These are phyloP conservation scores for Pythium apleroticum DNA, from an alignment of 352 stramenopile species.

Conservation along the genomic window DNA sequence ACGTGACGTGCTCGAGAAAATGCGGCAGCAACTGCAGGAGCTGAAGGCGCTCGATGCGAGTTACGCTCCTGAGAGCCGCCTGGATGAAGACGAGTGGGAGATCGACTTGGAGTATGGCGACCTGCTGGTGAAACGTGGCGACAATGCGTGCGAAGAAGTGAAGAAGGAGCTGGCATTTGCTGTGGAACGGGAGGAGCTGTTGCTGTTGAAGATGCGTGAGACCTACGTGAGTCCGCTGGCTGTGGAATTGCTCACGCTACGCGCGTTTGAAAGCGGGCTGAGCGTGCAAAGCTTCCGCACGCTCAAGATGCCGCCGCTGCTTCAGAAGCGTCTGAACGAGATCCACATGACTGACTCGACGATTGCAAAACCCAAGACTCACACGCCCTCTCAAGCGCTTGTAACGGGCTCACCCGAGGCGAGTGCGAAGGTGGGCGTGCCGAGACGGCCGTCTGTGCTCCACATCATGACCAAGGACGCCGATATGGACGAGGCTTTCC, in stretches of 20 bases:
- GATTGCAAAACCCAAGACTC: conserved; percentile 14
- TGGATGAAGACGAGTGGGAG: conserved; percentile 80
- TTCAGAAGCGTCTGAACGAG: conserved; percentile 72
- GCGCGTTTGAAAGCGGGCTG: conserved; percentile 61
- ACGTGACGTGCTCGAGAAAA: conserved; percentile 74
- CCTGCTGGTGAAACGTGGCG: conserved; percentile 56
- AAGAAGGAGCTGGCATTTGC: conserved; percentile 80
- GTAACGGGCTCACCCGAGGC: background rate
- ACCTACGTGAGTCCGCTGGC: conserved; percentile 70
- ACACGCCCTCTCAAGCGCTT: conserved; percentile 4
- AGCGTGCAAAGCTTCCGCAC: conserved; percentile 81
- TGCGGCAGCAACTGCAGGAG: conserved; percentile 79
- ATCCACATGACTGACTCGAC: conserved; percentile 48
- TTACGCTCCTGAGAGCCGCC: conserved; percentile 49
- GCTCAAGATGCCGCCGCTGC: conserved; percentile 61
- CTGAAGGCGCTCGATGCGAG: conserved; percentile 58
- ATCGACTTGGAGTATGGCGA: conserved; percentile 88
- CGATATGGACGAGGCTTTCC: conserved; percentile 48
- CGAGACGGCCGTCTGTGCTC: conserved; percentile 47
- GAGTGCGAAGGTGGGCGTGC: conserved; percentile 6
- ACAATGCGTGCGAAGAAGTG: conserved; percentile 88
- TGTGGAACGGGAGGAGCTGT: conserved; percentile 73
- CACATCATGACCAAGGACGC: conserved; percentile 64
- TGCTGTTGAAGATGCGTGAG: conserved; percentile 85
- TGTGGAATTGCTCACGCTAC: conserved; percentile 75